These are phyloP conservation scores for Gynandropsis gynandra DNA, from an alignment of 345 rosid genomes.

Conservation along the genomic window DNA sequence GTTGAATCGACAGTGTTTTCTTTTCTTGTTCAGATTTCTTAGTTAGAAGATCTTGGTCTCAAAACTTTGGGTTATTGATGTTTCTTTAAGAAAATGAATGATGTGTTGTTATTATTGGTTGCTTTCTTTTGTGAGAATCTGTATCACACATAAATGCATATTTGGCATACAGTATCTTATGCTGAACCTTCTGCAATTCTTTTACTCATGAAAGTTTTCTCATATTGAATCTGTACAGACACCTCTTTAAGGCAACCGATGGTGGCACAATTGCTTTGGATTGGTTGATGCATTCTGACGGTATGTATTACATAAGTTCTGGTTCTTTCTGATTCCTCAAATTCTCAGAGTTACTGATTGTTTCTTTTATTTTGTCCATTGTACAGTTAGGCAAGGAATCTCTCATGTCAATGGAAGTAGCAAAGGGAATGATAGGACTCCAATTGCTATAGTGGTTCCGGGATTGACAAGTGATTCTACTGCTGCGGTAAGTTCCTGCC, in stretches of 20 bases:
- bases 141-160: too few species aligned
- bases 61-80: background rate
- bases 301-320: conserved; percentile 20
- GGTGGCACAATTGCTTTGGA: conserved; percentile 94
- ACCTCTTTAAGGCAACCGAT: conserved; percentile 64
- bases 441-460: conserved; percentile 58
- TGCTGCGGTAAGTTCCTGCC: conserved; percentile 41
- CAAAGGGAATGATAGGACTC: conserved; percentile 40
- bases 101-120: background rate
- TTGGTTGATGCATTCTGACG: conserved; percentile 67
- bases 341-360: too few species aligned
- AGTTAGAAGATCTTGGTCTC: background rate
- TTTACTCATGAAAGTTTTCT: background rate
- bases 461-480: conserved; percentile 73
- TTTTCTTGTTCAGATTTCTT: conserved; percentile 10
- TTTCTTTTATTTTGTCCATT: background rate
- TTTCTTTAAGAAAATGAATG: background rate
- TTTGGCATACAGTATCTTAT: too few species aligned
- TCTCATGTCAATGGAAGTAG: conserved; percentile 22
- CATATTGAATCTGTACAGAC: conserved; percentile 28
- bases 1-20: too few species aligned
- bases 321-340: conserved; percentile 2
- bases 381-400: conserved; percentile 21
- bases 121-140: conserved; percentile 6
- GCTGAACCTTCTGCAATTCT: too few species aligned